Conservation (phyloP, 371 early-diverging fungal genomes). For the Enterocytospora artemiae region DNA sequence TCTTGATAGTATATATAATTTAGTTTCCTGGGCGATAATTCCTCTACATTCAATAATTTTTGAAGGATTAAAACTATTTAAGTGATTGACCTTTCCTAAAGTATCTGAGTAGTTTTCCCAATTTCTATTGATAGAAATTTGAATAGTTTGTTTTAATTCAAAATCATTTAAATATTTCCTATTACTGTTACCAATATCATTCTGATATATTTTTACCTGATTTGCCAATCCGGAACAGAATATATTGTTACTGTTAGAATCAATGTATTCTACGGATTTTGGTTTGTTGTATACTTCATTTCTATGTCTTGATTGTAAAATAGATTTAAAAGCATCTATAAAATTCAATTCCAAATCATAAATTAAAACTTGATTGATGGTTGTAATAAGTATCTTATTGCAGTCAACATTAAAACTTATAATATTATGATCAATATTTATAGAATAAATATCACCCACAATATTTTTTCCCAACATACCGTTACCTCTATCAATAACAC, state of each 20-base stretch:
- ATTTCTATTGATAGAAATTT: conserved; percentile 31
- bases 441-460: too few species aligned
- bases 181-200: background rate
- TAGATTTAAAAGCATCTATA: conserved; percentile 11
- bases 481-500: too few species aligned
- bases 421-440: conserved; percentile 23
- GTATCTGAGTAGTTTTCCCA: conserved; percentile 44
- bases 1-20: conserved; percentile 19
- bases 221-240: conserved; percentile 40
- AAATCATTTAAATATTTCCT: background rate
- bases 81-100: conserved; percentile 17
- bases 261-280: conserved; percentile 35
- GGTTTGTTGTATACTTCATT: conserved; percentile 36
- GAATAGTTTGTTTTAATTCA: conserved; percentile 22
- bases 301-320: conserved; percentile 25
- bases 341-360: conserved; percentile 36
- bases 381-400: conserved; percentile 20
- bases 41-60: conserved; percentile 34
- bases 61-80: conserved; percentile 29
- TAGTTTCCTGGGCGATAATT: conserved; percentile 18
- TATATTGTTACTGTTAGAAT: conserved; percentile 22
- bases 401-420: conserved; percentile 18
- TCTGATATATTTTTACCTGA: conserved; percentile 25
- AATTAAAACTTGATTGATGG: conserved; percentile 22
- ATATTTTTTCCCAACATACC: too few species aligned